phyloP scores from a whole-genome alignment of 306 rosid species.

The Quercus variabilis region DNA sequence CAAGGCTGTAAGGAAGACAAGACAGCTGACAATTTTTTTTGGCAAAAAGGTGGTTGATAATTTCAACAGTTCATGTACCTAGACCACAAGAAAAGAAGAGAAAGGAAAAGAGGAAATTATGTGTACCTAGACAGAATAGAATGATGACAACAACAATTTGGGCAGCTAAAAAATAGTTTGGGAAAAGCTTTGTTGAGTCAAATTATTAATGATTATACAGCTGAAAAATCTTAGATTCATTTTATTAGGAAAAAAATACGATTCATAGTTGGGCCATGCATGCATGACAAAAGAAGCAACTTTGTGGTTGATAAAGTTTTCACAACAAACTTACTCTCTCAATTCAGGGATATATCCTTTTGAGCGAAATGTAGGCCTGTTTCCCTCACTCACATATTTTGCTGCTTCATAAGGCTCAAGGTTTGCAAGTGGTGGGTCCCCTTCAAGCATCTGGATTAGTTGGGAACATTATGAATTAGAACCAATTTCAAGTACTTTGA shows the following conservation, averaged over 20 bases:
- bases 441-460: slow-evolving; percentile 87
- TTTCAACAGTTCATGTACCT: neutral
- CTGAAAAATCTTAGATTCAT: neutral
- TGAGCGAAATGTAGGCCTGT: slow-evolving; percentile 64
- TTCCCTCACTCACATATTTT: slow-evolving; percentile 79
- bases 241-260: neutral
- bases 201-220: neutral
- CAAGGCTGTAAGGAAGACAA: neutral
- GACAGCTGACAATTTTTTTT: too few species aligned
- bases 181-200: too few species aligned
- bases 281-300: neutral
- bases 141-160: neutral
- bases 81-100: neutral
- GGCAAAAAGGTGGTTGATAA: neutral
- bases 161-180: neutral
- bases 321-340: slow-evolving; percentile 57
- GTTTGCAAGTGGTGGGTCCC: slow-evolving; percentile 75
- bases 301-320: neutral
- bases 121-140: neutral
- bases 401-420: slow-evolving; percentile 91
- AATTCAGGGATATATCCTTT: slow-evolving; percentile 58
- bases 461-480: slow-evolving; percentile 21
- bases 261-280: neutral
- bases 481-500: slow-evolving; percentile 10
- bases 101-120: neutral